Conservation (phyloP, 371 early-diverging fungal species). For the Actinomortierella wolfii region DNA sequence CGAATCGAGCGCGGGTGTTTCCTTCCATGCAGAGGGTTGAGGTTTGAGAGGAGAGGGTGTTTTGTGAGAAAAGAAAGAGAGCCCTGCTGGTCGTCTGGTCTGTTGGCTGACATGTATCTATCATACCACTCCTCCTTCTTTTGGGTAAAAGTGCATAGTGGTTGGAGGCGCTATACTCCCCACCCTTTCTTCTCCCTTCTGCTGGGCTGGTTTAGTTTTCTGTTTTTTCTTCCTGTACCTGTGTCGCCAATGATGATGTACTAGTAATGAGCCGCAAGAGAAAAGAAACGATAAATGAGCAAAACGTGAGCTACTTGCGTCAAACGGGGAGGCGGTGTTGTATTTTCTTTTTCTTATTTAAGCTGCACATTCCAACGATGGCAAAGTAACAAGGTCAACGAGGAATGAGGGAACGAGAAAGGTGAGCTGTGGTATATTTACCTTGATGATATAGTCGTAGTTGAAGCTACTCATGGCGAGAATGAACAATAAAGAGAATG, state of each 20-base stretch:
- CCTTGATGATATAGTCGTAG: constrained; percentile 63
- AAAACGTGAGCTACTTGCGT: constrained; percentile 9
- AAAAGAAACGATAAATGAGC: background rate
- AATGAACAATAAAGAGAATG: constrained; percentile 4
- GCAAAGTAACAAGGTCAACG: background rate
- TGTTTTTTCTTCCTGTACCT: constrained; percentile 50
- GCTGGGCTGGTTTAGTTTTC: background rate
- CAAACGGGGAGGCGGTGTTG: background rate
- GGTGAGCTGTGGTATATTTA: constrained; percentile 6
- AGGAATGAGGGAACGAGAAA: background rate
- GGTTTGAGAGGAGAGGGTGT: too few relatives aligned
- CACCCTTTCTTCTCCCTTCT: background rate
- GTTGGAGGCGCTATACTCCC: too few relatives aligned
- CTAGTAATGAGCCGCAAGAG: constrained; percentile 28
- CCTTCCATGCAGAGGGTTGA: too few relatives aligned
- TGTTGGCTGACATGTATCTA: too few relatives aligned
- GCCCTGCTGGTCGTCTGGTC: too few relatives aligned
- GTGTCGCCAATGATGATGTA: constrained; percentile 87
- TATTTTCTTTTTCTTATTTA: too few relatives aligned
- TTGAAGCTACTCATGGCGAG: constrained; percentile 49
- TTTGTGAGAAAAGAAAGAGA: too few relatives aligned
- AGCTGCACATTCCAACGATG: too few relatives aligned
- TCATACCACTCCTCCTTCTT: too few relatives aligned
- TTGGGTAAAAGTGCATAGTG: too few relatives aligned
- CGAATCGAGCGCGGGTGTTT: too few relatives aligned